Base-by-base conservation (phyloP, 148 eudicot species). In the Beta vulgaris region DNA sequence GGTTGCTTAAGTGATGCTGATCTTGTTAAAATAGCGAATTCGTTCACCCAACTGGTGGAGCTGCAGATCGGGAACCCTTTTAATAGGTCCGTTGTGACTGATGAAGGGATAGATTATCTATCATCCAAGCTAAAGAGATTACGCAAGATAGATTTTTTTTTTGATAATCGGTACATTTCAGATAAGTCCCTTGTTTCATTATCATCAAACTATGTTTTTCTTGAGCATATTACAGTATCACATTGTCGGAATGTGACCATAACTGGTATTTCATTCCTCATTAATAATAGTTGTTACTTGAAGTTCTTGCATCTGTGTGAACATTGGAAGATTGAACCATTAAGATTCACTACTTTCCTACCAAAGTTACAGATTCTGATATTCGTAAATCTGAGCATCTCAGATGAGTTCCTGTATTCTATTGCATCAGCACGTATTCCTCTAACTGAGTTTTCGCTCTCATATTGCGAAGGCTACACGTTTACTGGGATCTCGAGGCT, bases 161-260 rank as follows among this genome's bases (percentile, higher is more conserved):
- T 64, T 18, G 67, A 59, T 18, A 75, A 71, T 54, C 29, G 54
- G 15, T 9, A 34, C 54, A 66, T 72, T 55, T 64, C 83, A 19
- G 76, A 80, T 46, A 51, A 54, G 36, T 80, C 83, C 67, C 79
- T 80, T 21, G 25, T 80, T 76, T 71, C 46, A 4, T 59, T 81
- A 39, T 72, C 83, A 28, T 54, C 54, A 46, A 76, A 81, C 9
- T 80, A 77, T 57, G 53, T 39, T 0, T 26, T 65, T 51, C 57
- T 81, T 2, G 58, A 66, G 55, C 61, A 76, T 18, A 32, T 7
- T 7, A 77, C 53, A 36, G 73, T 67, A 65, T 62, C 14, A 25
- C 1, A 35, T 26, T n/a, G 23, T 21, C 26, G 29, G 14, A 3
- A 6, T 51, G 72, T 76, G 40, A 73, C 80, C 46, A 71, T 69